Conservation (phyloP, 768 basidiomycete species). For the Russula sp. region DNA sequence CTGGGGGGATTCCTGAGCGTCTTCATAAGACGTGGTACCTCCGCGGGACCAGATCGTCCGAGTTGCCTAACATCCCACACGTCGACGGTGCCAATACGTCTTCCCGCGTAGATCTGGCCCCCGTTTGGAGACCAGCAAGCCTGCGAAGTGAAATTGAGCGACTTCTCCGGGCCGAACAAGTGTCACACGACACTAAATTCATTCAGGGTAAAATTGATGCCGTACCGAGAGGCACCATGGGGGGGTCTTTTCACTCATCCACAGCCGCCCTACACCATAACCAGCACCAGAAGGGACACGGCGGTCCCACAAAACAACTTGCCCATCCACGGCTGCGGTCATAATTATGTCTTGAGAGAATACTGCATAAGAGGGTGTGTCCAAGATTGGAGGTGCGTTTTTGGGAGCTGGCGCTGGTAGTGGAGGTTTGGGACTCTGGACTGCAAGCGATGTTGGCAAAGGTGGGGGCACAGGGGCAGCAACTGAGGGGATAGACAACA, state of each 20-base stretch:
- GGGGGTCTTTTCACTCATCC: conserved; percentile 88
- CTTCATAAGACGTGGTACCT: conserved; percentile 72
- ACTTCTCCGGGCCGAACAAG: neutral
- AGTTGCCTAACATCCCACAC: conserved; percentile 90
- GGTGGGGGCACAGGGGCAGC: conserved; percentile 16
- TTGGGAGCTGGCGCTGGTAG: conserved; percentile 48
- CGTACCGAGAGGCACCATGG: conserved; percentile 94
- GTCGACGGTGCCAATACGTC: conserved; percentile 86
- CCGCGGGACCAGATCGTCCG: conserved; percentile 53
- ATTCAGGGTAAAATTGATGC: conserved; percentile 17
- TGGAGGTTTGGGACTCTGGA: conserved; percentile 51
- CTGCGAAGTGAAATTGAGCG: conserved; percentile 37
- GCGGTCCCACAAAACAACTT: conserved; percentile 88
- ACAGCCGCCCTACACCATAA: conserved; percentile 73
- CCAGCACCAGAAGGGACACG: conserved; percentile 53
- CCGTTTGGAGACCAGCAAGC: conserved; percentile 94
- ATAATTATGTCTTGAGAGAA: conserved; percentile 82
- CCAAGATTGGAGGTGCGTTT: conserved; percentile 70
- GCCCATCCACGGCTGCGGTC: conserved; percentile 88
- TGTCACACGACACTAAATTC: conserved; percentile 15
- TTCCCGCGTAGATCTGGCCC: conserved; percentile 81
- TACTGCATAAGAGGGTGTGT: conserved; percentile 48
- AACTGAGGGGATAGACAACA: conserved; percentile 16
- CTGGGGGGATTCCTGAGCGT: conserved; percentile 81
- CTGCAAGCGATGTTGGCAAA: conserved; percentile 21